phyloP scores from a whole-genome alignment of 2,329 filamentous ascomycete species.

The Emmonsiellopsis sp. region DNA sequence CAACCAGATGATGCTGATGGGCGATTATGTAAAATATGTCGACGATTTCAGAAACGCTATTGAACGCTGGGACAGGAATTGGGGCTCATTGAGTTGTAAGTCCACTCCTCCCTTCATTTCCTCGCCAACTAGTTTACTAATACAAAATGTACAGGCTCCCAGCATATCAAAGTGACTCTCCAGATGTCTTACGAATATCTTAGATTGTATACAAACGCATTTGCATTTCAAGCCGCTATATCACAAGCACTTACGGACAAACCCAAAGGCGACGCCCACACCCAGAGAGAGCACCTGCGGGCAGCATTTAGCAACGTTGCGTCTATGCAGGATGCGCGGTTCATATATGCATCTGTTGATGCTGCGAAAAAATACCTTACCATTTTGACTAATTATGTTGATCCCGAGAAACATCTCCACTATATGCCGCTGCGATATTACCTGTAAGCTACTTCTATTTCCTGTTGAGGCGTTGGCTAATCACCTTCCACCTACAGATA shows the following conservation, averaged over 20 bases:
- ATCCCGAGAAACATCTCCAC: conserved; percentile 50
- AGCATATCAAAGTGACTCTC: conserved; percentile 57
- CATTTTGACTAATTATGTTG: conserved; percentile 51
- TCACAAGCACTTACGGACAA: conserved; percentile 40
- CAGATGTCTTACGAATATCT: conserved; percentile 65
- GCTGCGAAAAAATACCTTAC: conserved; percentile 54
- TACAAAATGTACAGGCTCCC: conserved; percentile 40
- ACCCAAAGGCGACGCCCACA: conserved; percentile 25
- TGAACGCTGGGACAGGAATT: conserved; percentile 61
- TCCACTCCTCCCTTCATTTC: conserved; percentile 1
- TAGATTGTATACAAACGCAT: conserved; percentile 64
- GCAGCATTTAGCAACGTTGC: conserved; percentile 47
- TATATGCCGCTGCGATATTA: conserved; percentile 59
- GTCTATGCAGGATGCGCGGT: conserved; percentile 53
- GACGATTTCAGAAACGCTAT: conserved; percentile 64
- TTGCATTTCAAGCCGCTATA: conserved; percentile 64
- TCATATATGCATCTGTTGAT: conserved; percentile 58
- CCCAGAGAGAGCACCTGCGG: conserved; percentile 32
- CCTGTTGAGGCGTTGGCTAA: conserved; percentile 6
- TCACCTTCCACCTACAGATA: conserved; percentile 21
- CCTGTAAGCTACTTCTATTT: conserved; percentile 38
- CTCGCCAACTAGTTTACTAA: background rate
- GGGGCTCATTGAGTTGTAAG: conserved; percentile 57
- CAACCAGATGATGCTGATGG: conserved; percentile 60
- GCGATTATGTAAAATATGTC: conserved; percentile 66